phyloP scores from a whole-genome alignment of 192 early-diverging fungal species.

The Oehlia diaphana region DNA sequence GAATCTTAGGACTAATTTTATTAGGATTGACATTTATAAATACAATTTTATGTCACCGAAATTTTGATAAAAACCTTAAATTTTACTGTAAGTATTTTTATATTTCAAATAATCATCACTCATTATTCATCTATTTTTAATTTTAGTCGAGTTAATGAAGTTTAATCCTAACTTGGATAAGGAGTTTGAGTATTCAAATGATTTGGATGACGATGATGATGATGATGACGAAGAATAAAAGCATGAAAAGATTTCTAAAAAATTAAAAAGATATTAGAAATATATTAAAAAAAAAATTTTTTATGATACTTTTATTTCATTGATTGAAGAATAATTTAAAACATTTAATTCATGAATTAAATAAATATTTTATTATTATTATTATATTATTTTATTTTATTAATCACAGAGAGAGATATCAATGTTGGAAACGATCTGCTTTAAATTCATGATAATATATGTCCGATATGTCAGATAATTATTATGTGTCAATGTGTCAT shows the following conservation, averaged over 20 bases:
- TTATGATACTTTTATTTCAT: no score
- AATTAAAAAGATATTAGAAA: not conserved
- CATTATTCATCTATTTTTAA: not conserved
- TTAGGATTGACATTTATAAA: not conserved
- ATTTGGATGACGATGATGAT: not conserved
- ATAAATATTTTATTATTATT: no score
- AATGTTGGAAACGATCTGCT: accelerated
- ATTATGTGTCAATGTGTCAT: no score
- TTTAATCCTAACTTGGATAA: not conserved
- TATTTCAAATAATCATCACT: not conserved
- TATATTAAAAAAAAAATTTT: not conserved
- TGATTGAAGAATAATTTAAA: no score
- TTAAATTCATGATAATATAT: no score
- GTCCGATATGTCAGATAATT: no score
- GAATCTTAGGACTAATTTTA: no score
- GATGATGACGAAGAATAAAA: no score
- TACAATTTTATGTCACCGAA: not conserved
- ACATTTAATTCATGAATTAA: no score
- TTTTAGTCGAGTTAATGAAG: not conserved
- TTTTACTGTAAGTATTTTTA: not conserved
- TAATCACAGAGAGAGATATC: no score
- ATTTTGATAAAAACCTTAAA: not conserved
- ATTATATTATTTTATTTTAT: no score
- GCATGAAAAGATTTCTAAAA: not conserved
- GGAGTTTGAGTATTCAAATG: not conserved